phyloP scores from a whole-genome alignment of 108 stramenopile species.

The Cyclostephanos invisitatus region DNA sequence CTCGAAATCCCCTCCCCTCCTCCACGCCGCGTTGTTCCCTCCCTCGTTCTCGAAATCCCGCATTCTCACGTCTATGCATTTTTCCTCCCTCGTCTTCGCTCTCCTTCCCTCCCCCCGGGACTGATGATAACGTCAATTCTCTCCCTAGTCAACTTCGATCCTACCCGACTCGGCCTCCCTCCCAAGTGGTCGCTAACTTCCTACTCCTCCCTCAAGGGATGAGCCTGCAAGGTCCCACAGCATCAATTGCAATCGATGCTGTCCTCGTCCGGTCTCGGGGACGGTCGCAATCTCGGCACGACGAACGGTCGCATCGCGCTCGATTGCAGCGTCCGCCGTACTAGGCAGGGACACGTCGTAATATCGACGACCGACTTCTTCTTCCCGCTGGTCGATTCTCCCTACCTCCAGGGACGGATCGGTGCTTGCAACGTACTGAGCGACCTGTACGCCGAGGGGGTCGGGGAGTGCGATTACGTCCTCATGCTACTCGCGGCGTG shows the following conservation, averaged over 20 bases:
- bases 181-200: constrained; percentile 71
- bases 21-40: too few species aligned
- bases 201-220: constrained; percentile 80
- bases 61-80: background rate
- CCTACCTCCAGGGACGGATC: constrained; percentile 84
- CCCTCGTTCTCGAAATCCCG: background rate
- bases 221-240: constrained; percentile 91
- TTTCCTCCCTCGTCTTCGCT: too few species aligned
- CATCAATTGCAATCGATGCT: constrained; percentile 78
- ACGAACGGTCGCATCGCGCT: constrained; percentile 72
- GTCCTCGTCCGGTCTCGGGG: constrained; percentile 60
- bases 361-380: constrained; percentile 86
- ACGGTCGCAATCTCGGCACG: constrained; percentile 80
- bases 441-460: constrained; percentile 86
- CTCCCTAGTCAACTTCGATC: constrained; percentile 67
- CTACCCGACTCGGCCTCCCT: constrained; percentile 72
- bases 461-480: constrained; percentile 78
- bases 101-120: background rate
- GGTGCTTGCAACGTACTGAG: constrained; percentile 86
- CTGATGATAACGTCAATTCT: background rate
- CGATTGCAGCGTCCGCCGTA: constrained; percentile 73
- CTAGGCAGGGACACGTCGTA: constrained; percentile 62
- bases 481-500: constrained; percentile 83
- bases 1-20: too few species aligned
- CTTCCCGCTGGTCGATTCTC: constrained; percentile 84